These are phyloP conservation scores for Cruciata laevipes DNA, from an alignment of 257 asterid genomes.

Conservation along the genomic window DNA sequence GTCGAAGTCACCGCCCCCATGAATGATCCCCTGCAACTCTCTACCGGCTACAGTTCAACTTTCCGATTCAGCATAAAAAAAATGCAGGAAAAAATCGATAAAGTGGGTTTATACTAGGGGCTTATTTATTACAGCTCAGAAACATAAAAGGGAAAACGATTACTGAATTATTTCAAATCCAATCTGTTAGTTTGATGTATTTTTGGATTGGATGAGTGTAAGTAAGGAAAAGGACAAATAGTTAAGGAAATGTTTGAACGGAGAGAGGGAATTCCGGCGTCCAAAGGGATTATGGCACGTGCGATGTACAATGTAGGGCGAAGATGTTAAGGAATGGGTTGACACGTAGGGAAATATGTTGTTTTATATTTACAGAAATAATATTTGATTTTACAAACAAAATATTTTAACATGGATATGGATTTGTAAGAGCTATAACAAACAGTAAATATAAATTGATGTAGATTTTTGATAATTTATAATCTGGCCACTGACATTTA, in stretches of 20 bases:
- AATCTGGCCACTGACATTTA: too few species aligned
- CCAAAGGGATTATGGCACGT: constrained; percentile 48
- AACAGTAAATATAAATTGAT: too few species aligned
- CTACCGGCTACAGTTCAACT: neutral
- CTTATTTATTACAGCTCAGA: neutral
- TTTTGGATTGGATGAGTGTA: neutral
- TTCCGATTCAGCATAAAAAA: neutral
- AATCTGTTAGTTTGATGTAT: neutral
- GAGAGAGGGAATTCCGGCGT: constrained; percentile 62
- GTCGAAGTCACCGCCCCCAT: constrained; percentile 95
- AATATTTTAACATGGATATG: too few species aligned
- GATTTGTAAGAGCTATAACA: too few species aligned
- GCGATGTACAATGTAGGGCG: constrained; percentile 12
- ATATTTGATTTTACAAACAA: neutral
- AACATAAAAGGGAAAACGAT: constrained; percentile 1
- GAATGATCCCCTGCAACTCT: constrained; percentile 23
- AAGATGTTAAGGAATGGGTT: neutral
- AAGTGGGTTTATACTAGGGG: neutral
- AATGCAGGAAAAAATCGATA: neutral
- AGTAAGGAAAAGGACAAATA: neutral
- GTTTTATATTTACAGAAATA: too few species aligned
- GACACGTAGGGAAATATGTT: constrained; percentile 1
- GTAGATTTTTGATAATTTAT: neutral
- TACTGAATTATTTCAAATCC: neutral
- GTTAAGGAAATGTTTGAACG: constrained; percentile 20